Evolutionary conservation across 2,329 filamentous ascomycete genomes (phyloP).

Genomic region (Colletotrichum horii): DNA sequence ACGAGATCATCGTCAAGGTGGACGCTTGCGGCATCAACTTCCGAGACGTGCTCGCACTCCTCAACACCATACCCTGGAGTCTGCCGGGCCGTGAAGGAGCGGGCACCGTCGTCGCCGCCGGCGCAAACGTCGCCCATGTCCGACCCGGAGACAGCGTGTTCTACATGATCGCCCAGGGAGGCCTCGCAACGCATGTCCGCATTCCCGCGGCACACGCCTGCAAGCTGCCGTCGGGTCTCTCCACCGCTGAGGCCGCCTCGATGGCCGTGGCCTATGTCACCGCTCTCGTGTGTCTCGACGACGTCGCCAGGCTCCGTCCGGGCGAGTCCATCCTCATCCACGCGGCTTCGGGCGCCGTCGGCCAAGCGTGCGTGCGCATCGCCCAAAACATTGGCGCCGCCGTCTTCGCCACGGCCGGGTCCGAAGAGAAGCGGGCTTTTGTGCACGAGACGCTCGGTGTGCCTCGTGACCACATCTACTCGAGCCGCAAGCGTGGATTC

Average conservation of each 20-base stretch:
- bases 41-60: not conserved
- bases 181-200: not conserved
- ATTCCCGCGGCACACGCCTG: not conserved
- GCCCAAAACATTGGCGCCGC: constrained; percentile 19
- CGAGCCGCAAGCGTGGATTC: not conserved
- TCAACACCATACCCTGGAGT: not conserved
- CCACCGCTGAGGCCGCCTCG: constrained; percentile 27
- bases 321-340: constrained; percentile 29
- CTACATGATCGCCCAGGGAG: not conserved
- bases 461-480: not conserved
- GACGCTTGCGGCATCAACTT: not conserved
- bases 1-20: not conserved
- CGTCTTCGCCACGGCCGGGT: constrained; percentile 39
- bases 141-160: not conserved
- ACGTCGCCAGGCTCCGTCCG: constrained; percentile 21
- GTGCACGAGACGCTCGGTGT: constrained; percentile 10
- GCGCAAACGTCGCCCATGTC: not conserved
- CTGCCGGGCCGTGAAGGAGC: not conserved
- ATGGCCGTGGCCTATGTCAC: constrained; percentile 29
- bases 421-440: constrained; percentile 35
- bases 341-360: constrained; percentile 24
- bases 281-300: constrained; percentile 26
- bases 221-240: constrained; percentile 19
- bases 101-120: not conserved
- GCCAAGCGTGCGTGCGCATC: constrained; percentile 20